Percentiles rank a stretch among this genome's conserved stretches.
phyloP scores from a whole-genome alignment of 2,329 filamentous ascomycete genomes.

The Parastagonospora nodorum region DNA sequence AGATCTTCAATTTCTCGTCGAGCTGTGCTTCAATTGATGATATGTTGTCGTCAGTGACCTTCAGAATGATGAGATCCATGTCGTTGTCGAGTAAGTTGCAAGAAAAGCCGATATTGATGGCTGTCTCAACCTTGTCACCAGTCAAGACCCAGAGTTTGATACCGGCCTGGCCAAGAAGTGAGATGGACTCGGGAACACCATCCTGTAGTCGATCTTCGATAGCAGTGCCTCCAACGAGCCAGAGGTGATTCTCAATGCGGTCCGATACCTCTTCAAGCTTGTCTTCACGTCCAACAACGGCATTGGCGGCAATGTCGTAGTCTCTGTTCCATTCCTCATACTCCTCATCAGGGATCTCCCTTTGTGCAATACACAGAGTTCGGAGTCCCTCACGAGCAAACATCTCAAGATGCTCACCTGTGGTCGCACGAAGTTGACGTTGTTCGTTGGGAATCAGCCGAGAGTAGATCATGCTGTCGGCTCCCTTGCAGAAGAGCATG shows the following conservation, averaged over 20 bases:
- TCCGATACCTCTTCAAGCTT: conserved; percentile 91
- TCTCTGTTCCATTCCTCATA: conserved; percentile 84
- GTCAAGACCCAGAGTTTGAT: conserved; percentile 99
- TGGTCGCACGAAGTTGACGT: conserved; percentile 77
- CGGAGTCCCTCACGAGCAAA: conserved; percentile 94
- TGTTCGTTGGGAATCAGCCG: conserved; percentile 86
- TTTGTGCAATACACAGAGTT: conserved; percentile 90
- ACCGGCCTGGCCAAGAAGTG: conserved; percentile 85
- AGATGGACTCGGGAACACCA: conserved; percentile 94
- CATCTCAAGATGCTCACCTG: conserved; percentile 93
- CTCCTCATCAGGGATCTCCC: conserved; percentile 77
- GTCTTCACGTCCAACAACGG: conserved; percentile 85
- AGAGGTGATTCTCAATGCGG: conserved; percentile 86
- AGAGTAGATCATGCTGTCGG: conserved; percentile 96
- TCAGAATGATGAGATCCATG: conserved; percentile 94
- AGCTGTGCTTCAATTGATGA: conserved; percentile 71
- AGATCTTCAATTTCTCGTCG: conserved; percentile 72
- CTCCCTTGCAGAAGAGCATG: conserved; percentile 93
- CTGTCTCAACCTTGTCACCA: conserved; percentile 97
- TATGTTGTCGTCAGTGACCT: conserved; percentile 75
- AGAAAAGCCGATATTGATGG: conserved; percentile 99
- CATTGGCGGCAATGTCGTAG: conserved; percentile 83
- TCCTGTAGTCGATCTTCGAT: conserved; percentile 98
- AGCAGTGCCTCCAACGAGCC: conserved; percentile 87
- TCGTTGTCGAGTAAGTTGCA: conserved; percentile 97